Conservation (phyloP, 169 alveolate species). For the Plasmodium inui region DNA sequence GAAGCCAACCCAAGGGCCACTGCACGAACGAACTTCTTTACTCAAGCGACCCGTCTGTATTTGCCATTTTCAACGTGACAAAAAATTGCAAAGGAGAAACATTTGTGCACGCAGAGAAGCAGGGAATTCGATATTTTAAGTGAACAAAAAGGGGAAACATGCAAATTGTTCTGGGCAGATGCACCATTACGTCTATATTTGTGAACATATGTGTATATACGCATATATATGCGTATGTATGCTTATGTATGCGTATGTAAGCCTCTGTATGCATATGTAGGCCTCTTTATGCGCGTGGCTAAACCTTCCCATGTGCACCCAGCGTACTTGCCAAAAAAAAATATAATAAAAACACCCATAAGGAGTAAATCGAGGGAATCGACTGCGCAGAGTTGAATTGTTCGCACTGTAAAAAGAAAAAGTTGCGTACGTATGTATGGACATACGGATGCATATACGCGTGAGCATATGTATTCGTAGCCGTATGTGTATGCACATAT, state of each 20-base stretch:
- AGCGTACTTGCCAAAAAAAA: background rate
- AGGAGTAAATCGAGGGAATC: background rate
- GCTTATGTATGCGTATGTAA: background rate
- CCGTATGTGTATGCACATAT: background rate
- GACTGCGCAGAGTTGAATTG: conserved; percentile 1
- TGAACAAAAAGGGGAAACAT: background rate
- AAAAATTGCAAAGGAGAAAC: background rate
- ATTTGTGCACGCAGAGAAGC: background rate
- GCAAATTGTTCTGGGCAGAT: background rate
- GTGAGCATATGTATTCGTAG: background rate
- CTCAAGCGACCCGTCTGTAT: background rate
- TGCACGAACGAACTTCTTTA: background rate
- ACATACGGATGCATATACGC: background rate
- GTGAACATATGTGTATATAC: background rate
- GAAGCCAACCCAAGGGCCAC: background rate
- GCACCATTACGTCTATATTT: background rate
- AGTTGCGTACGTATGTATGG: conserved; percentile 4
- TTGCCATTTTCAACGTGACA: background rate
- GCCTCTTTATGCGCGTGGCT: background rate
- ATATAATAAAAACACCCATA: background rate
- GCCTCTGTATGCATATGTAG: background rate
- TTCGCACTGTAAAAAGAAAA: background rate
- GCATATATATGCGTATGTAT: background rate
- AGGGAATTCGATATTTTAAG: background rate
- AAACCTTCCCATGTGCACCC: background rate